These are phyloP conservation scores for Dalbergia cultrata DNA, from an alignment of 306 rosid genomes.

Conservation along the genomic window DNA sequence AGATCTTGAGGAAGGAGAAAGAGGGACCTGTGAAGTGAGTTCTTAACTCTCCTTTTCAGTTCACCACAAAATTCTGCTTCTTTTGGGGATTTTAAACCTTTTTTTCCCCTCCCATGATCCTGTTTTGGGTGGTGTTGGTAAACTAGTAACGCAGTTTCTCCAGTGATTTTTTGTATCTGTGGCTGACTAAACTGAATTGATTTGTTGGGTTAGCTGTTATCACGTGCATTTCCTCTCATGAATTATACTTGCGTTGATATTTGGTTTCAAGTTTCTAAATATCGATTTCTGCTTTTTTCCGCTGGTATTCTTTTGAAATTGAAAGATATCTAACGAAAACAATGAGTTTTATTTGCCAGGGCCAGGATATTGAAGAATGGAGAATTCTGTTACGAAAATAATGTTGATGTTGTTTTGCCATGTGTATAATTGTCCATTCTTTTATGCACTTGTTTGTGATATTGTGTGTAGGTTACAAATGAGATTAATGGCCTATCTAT, in stretches of 20 bases:
- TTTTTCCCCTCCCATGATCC: background rate
- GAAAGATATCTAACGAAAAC: conserved; percentile 15
- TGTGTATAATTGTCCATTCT: background rate
- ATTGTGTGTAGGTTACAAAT: conserved; percentile 4
- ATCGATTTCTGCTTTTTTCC: conserved; percentile 1
- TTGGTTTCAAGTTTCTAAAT: conserved; percentile 7
- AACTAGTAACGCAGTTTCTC: background rate
- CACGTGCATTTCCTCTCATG: conserved; percentile 18
- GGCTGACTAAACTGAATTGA: conserved; percentile 8
- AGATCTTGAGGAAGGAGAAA: conserved; percentile 77
- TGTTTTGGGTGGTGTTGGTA: background rate
- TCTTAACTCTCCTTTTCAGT: background rate
- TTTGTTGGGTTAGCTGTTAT: conserved; percentile 4
- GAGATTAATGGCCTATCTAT: conserved; percentile 18
- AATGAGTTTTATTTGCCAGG: background rate
- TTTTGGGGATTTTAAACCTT: background rate
- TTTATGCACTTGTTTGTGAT: background rate
- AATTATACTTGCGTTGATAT: background rate
- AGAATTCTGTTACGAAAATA: conserved; percentile 10
- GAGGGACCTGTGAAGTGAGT: conserved; percentile 93
- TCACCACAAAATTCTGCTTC: background rate
- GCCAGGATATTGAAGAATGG: conserved; percentile 4
- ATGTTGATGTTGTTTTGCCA: conserved; percentile 18
- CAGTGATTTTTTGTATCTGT: background rate
- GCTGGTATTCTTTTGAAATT: conserved; percentile 5